phyloP scores from a whole-genome alignment of 208 protist species.

The Acanthamoeba sp. region DNA sequence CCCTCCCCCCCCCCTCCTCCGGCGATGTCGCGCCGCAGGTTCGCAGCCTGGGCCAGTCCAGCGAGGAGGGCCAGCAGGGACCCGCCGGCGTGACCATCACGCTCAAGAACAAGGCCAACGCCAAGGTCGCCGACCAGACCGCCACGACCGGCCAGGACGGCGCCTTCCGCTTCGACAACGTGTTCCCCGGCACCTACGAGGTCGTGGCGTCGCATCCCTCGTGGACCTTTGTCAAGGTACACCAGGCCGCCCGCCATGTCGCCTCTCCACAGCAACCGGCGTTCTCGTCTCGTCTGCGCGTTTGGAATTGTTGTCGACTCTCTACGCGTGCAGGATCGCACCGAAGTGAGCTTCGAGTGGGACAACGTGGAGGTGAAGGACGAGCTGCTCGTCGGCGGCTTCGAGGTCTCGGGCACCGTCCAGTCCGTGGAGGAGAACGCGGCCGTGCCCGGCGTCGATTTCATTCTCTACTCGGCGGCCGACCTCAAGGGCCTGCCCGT shows the following conservation, averaged over 20 bases:
- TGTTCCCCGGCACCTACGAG: conserved; percentile 66
- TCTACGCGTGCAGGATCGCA: conserved; percentile 23
- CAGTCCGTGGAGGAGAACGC: conserved; percentile 62
- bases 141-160: conserved; percentile 36
- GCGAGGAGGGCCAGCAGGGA: not conserved
- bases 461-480: conserved; percentile 62
- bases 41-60: conserved; percentile 27
- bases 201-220: conserved; percentile 66
- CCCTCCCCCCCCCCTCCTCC: not conserved
- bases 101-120: conserved; percentile 35
- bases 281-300: not conserved
- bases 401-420: conserved; percentile 42
- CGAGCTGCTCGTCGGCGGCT: conserved; percentile 43
- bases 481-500: conserved; percentile 3
- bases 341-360: conserved; percentile 71
- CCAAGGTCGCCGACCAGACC: not conserved
- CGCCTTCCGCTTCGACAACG: conserved; percentile 72
- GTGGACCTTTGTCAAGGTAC: conserved; percentile 71
- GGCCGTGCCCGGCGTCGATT: conserved; percentile 63
- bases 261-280: not conserved
- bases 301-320: not conserved
- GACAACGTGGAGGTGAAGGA: conserved; percentile 65
- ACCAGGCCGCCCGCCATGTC: not conserved
- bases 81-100: conserved; percentile 57
- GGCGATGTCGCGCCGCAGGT: not conserved